phyloP scores from a whole-genome alignment of 495 filamentous ascomycete genomes.

The Sabuloglossum arenarium region DNA sequence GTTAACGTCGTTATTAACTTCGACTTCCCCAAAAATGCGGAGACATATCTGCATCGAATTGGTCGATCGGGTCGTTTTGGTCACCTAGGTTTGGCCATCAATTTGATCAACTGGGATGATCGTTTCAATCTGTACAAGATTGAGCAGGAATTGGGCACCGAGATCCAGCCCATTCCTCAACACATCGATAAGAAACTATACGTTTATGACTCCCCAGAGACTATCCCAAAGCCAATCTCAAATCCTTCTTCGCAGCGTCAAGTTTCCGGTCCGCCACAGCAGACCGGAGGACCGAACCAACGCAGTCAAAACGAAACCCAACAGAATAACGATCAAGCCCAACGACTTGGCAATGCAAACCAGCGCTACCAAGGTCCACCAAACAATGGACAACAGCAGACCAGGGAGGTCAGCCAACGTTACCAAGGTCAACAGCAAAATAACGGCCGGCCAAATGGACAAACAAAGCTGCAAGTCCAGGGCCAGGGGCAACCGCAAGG shows the following conservation, averaged over 20 bases:
- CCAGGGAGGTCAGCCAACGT: not conserved
- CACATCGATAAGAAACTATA: constrained; percentile 96
- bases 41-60: constrained; percentile 97
- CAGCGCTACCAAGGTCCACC: constrained; percentile 1
- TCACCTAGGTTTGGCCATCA: constrained; percentile 93
- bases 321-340: not conserved
- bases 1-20: constrained; percentile 99
- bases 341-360: not conserved
- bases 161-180: constrained; percentile 86
- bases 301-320: not conserved
- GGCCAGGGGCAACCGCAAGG: not conserved
- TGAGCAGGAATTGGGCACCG: constrained; percentile 88
- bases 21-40: constrained; percentile 98
- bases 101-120: constrained; percentile 98
- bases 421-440: not conserved
- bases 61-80: constrained; percentile 94
- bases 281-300: not conserved
- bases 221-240: constrained; percentile 61
- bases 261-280: not conserved
- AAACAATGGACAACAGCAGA: not conserved
- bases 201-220: constrained; percentile 91
- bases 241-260: constrained; percentile 13
- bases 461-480: not conserved
- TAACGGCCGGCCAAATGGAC: not conserved
- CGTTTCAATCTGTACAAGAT: constrained; percentile 98